These are phyloP conservation scores for Populus tremula DNA, from an alignment of 345 rosid species.

Conservation along the genomic window DNA sequence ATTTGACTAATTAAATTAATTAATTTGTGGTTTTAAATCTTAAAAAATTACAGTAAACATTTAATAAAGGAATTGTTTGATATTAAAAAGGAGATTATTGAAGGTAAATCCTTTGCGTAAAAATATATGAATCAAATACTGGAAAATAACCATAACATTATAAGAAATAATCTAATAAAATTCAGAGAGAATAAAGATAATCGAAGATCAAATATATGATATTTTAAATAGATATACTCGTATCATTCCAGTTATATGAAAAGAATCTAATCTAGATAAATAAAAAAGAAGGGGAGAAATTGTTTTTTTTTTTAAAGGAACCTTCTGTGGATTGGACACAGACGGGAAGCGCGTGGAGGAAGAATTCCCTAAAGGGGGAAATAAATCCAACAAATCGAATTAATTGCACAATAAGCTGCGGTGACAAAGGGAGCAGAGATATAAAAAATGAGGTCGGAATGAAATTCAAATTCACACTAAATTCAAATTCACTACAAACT, in stretches of 20 bases:
- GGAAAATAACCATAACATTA: neutral
- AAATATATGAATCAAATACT: neutral
- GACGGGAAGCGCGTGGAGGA: conserved; percentile 1
- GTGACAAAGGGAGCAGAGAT: conserved; percentile 16
- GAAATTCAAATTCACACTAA: conserved; percentile 50
- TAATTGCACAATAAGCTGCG: conserved; percentile 33
- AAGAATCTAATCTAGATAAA: too few relatives aligned
- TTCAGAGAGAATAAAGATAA: too few relatives aligned
- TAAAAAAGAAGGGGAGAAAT: too few relatives aligned
- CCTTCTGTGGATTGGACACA: neutral
- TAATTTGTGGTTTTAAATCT: too few relatives aligned
- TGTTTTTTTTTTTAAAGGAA: neutral
- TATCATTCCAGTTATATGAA: too few relatives aligned
- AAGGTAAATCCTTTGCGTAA: neutral
- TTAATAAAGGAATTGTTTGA: neutral
- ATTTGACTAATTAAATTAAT: accelerated
- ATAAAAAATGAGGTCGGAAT: conserved; percentile 74
- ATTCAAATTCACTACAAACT: conserved; percentile 33
- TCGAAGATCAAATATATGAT: too few relatives aligned
- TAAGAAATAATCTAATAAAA: neutral
- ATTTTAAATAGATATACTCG: too few relatives aligned
- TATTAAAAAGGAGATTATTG: neutral
- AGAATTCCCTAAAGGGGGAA: neutral
- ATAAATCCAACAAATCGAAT: neutral
- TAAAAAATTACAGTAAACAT: too few relatives aligned